A percentile compares a stretch with the other conserved stretches of the same genome.
These are phyloP conservation scores for Veloporphyrellus conicus DNA, from an alignment of 1,284 basidiomycete species.

Conservation along the genomic window DNA sequence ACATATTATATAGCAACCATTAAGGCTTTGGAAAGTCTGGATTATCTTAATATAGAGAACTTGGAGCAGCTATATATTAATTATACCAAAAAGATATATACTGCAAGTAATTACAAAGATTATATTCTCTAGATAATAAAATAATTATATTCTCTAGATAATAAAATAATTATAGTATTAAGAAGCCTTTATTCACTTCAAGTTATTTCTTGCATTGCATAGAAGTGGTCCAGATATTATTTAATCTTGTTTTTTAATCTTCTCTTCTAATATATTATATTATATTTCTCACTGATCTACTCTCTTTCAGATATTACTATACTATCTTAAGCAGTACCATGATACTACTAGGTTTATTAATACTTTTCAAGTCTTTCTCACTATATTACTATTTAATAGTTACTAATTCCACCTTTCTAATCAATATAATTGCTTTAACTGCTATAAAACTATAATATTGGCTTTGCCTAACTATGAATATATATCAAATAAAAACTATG, in stretches of 20 bases:
- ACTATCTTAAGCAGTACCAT: not conserved
- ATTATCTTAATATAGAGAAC: constrained; percentile 15
- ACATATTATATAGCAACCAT: constrained; percentile 1
- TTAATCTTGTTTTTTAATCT: no score
- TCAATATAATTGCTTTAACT: no score
- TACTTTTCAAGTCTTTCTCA: no score
- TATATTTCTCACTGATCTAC: no score
- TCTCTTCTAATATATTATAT: no score
- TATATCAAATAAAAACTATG: no score
- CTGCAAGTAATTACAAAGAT: constrained; percentile 8
- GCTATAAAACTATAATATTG: no score
- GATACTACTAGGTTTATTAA: no score
- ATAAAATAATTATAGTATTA: not conserved
- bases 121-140: constrained; percentile 8
- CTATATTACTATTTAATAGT: no score
- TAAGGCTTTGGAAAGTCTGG: not conserved
- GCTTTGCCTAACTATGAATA: no score
- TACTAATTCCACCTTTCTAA: no score
- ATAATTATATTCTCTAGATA: constrained; percentile 1
- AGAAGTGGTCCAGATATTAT: no score
- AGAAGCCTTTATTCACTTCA: constrained; percentile 5
- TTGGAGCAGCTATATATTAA: constrained; percentile 19
- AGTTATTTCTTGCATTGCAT: not conserved
- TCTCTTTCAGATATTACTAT: not conserved
- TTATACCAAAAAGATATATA: constrained; percentile 17